These are phyloP conservation scores for Albugo laibachii DNA, from an alignment of 352 stramenopile genomes.

Conservation along the genomic window DNA sequence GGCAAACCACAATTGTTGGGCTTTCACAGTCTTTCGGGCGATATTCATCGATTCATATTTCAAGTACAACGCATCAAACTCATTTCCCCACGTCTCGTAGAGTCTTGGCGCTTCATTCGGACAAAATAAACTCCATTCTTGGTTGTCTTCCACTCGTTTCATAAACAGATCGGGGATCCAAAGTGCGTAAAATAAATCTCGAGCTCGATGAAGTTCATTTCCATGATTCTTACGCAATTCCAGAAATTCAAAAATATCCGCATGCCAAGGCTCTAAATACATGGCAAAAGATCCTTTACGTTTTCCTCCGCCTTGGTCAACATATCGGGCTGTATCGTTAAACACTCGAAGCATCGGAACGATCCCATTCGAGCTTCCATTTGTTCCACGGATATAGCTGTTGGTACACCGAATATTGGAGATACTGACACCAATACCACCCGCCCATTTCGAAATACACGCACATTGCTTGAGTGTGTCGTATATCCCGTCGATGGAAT, in stretches of 20 bases:
- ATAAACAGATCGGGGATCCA: conserved; percentile 99
- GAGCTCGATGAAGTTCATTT: conserved; percentile 92
- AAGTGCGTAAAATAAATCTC: conserved; percentile 98
- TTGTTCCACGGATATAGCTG: conserved; percentile 97
- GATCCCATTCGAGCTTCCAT: conserved; percentile 97
- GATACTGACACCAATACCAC: conserved; percentile 95
- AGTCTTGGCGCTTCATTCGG: conserved; percentile 95
- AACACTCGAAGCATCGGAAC: conserved; percentile 99
- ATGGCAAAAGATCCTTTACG: conserved; percentile 97
- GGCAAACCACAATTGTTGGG: conserved; percentile 96
- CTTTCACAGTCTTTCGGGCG: conserved; percentile 90
- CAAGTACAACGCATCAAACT: conserved; percentile 92
- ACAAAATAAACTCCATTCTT: conserved; percentile 95
- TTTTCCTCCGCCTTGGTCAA: conserved; percentile 96
- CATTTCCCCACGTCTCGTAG: conserved; percentile 83
- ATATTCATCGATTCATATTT: conserved; percentile 93
- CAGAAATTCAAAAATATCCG: conserved; percentile 97
- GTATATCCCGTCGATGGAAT: conserved; percentile 99
- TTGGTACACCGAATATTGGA: conserved; percentile 95
- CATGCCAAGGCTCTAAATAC: conserved; percentile 99
- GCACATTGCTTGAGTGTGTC: conserved; percentile 98
- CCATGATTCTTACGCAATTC: conserved; percentile 98
- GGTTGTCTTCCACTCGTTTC: conserved; percentile 94
- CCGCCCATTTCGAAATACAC: conserved; percentile 98
- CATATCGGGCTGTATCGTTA: conserved; percentile 98